Percentiles rank a stretch among this genome's conserved stretches.
Evolutionary conservation across 306 rosid genomes (phyloP).

Genomic region (Dryas drummondii): DNA sequence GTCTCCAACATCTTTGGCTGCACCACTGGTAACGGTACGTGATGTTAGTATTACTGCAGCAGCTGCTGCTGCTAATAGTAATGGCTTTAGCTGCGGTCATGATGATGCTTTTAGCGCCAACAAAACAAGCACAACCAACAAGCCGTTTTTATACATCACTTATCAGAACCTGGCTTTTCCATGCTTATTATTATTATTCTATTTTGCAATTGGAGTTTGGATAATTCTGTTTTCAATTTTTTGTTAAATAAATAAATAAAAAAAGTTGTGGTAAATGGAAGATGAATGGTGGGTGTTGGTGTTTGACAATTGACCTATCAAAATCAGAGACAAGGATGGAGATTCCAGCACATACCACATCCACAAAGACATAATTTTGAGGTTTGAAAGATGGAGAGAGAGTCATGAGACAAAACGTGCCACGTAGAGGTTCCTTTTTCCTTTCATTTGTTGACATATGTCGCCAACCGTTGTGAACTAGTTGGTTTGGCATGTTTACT

Average conservation of each 20-base stretch:
- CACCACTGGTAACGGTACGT: not conserved
- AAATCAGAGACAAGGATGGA: constrained; percentile 2
- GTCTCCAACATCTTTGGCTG: constrained; percentile 9
- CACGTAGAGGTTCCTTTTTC: constrained; percentile 4
- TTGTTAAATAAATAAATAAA: not conserved
- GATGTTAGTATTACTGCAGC: not conserved
- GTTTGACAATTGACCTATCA: not conserved
- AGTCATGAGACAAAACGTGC: not conserved
- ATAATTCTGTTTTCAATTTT: not conserved
- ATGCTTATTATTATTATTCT: not conserved
- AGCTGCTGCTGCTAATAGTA: not conserved
- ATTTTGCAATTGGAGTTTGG: constrained; percentile 3
- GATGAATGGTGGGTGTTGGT: constrained; percentile 12
- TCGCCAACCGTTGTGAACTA: not conserved
- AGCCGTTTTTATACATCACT: not conserved
- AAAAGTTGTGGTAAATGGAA: not conserved
- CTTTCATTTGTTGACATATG: not conserved
- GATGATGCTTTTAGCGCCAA: not conserved
- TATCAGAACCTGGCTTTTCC: not conserved
- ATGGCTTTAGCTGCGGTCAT: not conserved
- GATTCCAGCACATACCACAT: constrained; percentile 22
- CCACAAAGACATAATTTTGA: constrained; percentile 7
- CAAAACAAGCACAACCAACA: not conserved
- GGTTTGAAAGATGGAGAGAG: constrained; percentile 8
- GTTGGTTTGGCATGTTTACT: too few relatives aligned